A percentile compares a stretch with the other conserved stretches of the same genome.
phyloP scores from a whole-genome alignment of 768 basidiomycete species.

The Collybiopsis luxurians region DNA sequence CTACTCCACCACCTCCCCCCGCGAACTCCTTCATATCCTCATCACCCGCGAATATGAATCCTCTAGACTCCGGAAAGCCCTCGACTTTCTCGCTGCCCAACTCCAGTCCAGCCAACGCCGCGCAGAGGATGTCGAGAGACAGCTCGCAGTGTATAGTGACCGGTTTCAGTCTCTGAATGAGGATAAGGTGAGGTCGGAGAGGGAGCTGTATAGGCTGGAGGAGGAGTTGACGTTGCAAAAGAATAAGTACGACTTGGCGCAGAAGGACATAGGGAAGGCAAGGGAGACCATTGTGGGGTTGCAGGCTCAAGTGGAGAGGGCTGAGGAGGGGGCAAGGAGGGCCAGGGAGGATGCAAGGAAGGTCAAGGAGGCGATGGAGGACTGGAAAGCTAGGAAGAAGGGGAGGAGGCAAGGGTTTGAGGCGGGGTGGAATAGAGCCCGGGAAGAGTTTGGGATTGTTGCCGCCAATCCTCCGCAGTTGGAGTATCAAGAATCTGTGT shows the following conservation, averaged over 20 bases:
- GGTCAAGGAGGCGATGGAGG: constrained; percentile 3
- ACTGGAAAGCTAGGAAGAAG: constrained; percentile 8
- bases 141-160: neutral
- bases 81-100: too few species aligned
- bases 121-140: neutral
- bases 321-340: neutral
- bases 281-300: too few species aligned
- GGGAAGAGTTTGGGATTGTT: constrained; percentile 2
- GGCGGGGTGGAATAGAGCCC: constrained; percentile 7
- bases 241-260: too few species aligned
- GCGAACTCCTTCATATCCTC: too few species aligned
- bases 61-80: too few species aligned
- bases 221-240: too few species aligned
- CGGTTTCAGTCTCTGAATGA: neutral
- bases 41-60: too few species aligned
- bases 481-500: neutral
- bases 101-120: too few species aligned
- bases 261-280: too few species aligned
- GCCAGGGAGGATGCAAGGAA: constrained; percentile 5
- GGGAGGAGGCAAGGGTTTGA: constrained; percentile 7
- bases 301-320: too few species aligned
- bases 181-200: neutral
- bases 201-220: too few species aligned
- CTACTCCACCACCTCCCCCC: too few species aligned
- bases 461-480: neutral